phyloP scores from a whole-genome alignment of 768 basidiomycete species.

The Suillus subalutaceus region DNA sequence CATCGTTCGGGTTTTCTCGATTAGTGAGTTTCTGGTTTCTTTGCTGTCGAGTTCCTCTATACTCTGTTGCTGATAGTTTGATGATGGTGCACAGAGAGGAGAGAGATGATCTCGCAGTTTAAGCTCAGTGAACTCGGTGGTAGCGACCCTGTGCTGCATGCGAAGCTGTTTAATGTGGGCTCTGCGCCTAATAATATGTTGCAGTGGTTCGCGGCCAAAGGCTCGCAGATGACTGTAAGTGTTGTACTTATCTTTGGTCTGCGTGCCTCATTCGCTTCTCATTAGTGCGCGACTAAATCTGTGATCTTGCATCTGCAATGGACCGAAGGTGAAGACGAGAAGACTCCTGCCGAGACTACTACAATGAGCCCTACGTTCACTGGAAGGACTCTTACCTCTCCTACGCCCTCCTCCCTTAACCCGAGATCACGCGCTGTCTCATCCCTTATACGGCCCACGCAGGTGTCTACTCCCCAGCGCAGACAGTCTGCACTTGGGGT shows the following conservation, averaged over 20 bases:
- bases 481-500: conserved; percentile 32
- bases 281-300: conserved; percentile 85
- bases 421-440: conserved; percentile 52
- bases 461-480: conserved; percentile 48
- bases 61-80: conserved; percentile 30
- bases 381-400: conserved; percentile 28
- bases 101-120: conserved; percentile 94
- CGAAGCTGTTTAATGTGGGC: conserved; percentile 78
- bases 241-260: not conserved
- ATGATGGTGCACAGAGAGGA: conserved; percentile 43
- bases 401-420: conserved; percentile 26
- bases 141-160: conserved; percentile 63
- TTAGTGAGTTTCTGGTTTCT: conserved; percentile 55
- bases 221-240: conserved; percentile 85
- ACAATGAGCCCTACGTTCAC: conserved; percentile 30
- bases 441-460: conserved; percentile 56
- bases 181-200: conserved; percentile 85
- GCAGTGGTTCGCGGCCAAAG: conserved; percentile 93
- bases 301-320: conserved; percentile 85
- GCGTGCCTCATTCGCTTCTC: not conserved
- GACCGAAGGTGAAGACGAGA: conserved; percentile 62
- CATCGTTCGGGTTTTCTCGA: conserved; percentile 88
- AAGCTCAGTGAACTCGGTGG: conserved; percentile 79
- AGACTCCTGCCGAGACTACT: conserved; percentile 18
- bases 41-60: not conserved